Base-by-base conservation (phyloP, 2,329 filamentous ascomycete species). In the Colletotrichum spinosum region DNA sequence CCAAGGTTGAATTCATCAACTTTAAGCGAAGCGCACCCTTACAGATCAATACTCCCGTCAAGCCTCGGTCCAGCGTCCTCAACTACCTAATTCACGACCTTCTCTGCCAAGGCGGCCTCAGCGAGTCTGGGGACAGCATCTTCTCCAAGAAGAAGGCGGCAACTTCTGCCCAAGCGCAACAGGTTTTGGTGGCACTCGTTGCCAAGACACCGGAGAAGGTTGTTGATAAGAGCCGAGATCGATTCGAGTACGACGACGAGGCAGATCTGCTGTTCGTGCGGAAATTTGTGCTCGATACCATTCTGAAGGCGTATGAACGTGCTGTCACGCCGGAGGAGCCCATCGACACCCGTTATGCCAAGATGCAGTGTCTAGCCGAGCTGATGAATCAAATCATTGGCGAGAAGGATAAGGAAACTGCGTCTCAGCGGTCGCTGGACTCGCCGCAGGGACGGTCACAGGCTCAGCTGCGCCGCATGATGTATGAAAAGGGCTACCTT, bases 1-100 rank as follows among this genome's bases (percentile, higher is more conserved):
- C 94, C 8, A 99, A 99, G 83, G 88, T 99, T 48, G 97, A 99
- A 75, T 98, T 99, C 75, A 97, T 99, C 82, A 98, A 97, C 77
- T 99, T 97, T 81, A 98, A 97, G 70, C 90, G 95, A 67, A 97
- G 94, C 74, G 91, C 93, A 7, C 93, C 95, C 51, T 86, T 93
- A 49, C 90, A 93, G 70, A 90, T 90, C 10, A 90, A 89, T 58
- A 98, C 96, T 2, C 96, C 96, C 6, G 94, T 97, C 13, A 98
- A 98, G 78, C 96, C 96, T 60, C 90, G 96, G 45, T 94, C 95
- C 10, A 94, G 92, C 68, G 91, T 98, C 48, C 83, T 99, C 68
- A 97, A 98, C 76, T 99, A 99, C 73, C 84, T 99, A 41, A 87
- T 99, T 53, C 94, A 92, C 71, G 91, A 91, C 65, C 83, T 99